Conservation (phyloP, 805 yeast species). For the Saturnispora zaruensis region DNA sequence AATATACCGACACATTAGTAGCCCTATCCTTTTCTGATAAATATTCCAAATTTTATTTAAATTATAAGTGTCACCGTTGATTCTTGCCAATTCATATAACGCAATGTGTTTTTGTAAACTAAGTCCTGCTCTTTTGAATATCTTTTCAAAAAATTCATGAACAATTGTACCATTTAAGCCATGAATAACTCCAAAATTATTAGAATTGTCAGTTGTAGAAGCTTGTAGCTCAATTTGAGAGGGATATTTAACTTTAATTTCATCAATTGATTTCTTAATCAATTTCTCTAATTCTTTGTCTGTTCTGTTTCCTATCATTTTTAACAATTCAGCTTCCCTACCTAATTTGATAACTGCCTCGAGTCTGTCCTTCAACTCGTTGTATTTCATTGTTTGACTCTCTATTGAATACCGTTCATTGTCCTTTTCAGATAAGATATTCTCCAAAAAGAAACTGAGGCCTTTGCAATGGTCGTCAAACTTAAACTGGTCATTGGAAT, state of each 20-base stretch:
- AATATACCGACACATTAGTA: conserved; percentile 32
- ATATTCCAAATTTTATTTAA: conserved; percentile 35
- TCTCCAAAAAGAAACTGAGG: conserved; percentile 9
- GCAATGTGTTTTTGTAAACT: conserved; percentile 66
- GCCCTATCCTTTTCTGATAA: conserved; percentile 34
- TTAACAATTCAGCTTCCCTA: conserved; percentile 50
- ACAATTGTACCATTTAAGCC: conserved; percentile 40
- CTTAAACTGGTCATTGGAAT: conserved; percentile 15
- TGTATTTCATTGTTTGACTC: conserved; percentile 17
- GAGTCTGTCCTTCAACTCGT: conserved; percentile 17
- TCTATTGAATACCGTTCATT: conserved; percentile 9
- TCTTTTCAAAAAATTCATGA: conserved; percentile 60
- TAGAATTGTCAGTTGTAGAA: conserved; percentile 6
- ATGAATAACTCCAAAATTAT: conserved; percentile 25
- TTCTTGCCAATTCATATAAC: conserved; percentile 45
- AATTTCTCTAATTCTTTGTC: conserved; percentile 57
- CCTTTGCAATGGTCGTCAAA: conserved; percentile 6
- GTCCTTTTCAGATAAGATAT: neutral
- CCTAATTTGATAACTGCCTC: conserved; percentile 37
- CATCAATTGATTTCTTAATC: conserved; percentile 54
- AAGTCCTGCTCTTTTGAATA: conserved; percentile 55
- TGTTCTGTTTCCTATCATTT: conserved; percentile 43
- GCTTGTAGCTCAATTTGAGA: conserved; percentile 23
- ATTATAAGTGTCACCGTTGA: conserved; percentile 18
- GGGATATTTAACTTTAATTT: conserved; percentile 47